Evolutionary conservation across 1,139 yeast species (phyloP), one percentile per base, ranked within the genome.

Genomic region (Barnettozyma hawaiiensis): DNA sequence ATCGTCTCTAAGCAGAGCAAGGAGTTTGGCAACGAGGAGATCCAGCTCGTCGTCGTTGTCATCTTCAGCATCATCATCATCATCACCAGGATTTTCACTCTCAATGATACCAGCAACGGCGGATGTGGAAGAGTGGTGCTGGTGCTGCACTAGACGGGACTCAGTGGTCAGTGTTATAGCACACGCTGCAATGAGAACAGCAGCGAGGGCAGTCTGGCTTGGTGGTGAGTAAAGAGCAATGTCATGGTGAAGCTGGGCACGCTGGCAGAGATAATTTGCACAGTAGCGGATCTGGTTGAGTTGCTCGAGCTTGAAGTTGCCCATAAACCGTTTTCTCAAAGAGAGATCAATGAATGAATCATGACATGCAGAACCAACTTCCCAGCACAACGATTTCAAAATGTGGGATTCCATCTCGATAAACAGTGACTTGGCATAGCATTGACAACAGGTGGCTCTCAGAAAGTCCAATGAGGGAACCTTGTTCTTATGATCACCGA

Each of bases 381-480:
- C 66, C 85, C 85, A 79, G 43, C 71, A 67, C 46, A 78, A 63
- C 7, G 76, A 67, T 62, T 76, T 79, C 47, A 82, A 65, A 37
- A 82, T 70, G 54, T 78, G 82, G 49, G 79, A 71, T 59, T 83
- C 92, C 79, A 81, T 78, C 55, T 78, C 81, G 45, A 78, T 65
- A 55, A 83, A 81, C 43, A 78, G 68, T 46, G 72, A 69, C 50
- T 76, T 76, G 34, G 76, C 69, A 60, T 78, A 78, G 53, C 79
- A 73, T 50, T 75, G 75, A 60, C 85, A 82, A 57, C 87, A 81
- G 61, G 65, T 54, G 28, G 61, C 64, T 37, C 60, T 58, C 9
- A 65, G 45, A 35, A 79, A 72, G 51, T 72, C 71, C 47, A 78
- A 61, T 18, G 76, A 66, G 23, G 87, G 85, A 38, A 81, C 75